These are phyloP conservation scores for Aureobasidium sp. DNA, from an alignment of 2,329 filamentous ascomycete genomes.

Conservation along the genomic window DNA sequence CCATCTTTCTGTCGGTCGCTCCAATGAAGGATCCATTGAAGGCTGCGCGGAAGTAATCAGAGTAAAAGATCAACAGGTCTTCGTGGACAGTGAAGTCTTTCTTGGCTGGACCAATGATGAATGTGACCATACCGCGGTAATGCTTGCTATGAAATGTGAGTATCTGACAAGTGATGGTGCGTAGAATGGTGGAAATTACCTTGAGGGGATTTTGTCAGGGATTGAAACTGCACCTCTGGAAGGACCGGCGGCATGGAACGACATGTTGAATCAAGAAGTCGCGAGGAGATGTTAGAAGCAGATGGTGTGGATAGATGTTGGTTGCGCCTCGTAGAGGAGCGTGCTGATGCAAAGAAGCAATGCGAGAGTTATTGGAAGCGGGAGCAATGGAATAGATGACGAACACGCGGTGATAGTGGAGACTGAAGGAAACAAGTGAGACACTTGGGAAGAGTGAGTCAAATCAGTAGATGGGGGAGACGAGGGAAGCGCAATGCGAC, in stretches of 20 bases:
- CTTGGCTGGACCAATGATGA: not conserved
- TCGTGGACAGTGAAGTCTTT: conserved; percentile 14
- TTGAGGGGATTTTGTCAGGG: not conserved
- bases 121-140: not conserved
- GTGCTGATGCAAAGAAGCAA: not conserved
- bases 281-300: not conserved
- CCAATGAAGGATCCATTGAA: conserved; percentile 16
- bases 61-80: conserved; percentile 19
- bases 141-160: not conserved
- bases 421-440: too few species aligned
- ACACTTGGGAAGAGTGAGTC: too few species aligned
- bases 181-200: too few species aligned
- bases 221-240: not conserved
- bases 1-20: not conserved
- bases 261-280: not conserved
- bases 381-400: too few species aligned
- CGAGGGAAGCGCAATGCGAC: not conserved
- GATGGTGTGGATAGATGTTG: too few species aligned
- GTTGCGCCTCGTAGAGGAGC: too few species aligned
- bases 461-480: too few species aligned
- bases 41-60: conserved; percentile 20
- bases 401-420: too few species aligned
- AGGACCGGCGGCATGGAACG: not conserved
- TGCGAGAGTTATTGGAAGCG: too few species aligned
- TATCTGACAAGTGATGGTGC: too few species aligned